These are phyloP conservation scores for Macaranga tanarius DNA, from an alignment of 441 rosid genomes.

Conservation along the genomic window DNA sequence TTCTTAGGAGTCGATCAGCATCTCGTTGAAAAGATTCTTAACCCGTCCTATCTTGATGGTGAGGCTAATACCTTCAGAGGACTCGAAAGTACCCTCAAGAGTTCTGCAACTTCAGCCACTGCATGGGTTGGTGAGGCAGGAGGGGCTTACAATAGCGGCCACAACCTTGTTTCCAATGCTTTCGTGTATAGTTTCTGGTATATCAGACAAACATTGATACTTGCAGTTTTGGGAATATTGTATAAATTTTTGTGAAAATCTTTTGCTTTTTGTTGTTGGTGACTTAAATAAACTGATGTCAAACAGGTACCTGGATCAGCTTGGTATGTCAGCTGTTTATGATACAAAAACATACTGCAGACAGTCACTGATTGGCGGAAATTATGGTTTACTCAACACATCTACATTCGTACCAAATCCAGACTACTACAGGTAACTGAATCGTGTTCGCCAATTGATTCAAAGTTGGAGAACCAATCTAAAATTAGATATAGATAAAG, in stretches of 20 bases:
- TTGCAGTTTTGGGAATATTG: slow-evolving; percentile 67
- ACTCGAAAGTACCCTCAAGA: slow-evolving; percentile 51
- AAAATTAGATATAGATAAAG: background rate
- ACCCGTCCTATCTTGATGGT: slow-evolving; percentile 68
- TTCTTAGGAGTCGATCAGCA: slow-evolving; percentile 67
- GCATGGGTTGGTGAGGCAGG: slow-evolving; percentile 99
- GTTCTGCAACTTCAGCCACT: slow-evolving; percentile 50
- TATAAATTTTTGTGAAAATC: background rate
- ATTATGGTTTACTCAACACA: slow-evolving; percentile 82
- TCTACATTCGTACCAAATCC: slow-evolving; percentile 84
- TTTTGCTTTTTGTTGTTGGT: background rate
- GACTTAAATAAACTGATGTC: slow-evolving; percentile 6
- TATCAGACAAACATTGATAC: background rate
- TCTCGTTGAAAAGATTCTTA: slow-evolving; percentile 74
- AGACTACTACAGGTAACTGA: slow-evolving; percentile 62
- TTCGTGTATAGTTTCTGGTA: slow-evolving; percentile 97
- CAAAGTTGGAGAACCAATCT: no score
- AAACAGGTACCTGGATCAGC: slow-evolving; percentile 93
- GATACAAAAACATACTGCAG: slow-evolving; percentile 91
- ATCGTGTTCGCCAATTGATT: background rate
- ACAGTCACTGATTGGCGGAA: slow-evolving; percentile 88
- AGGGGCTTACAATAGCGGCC: slow-evolving; percentile 97
- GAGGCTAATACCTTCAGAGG: slow-evolving; percentile 51
- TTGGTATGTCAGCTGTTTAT: slow-evolving; percentile 70
- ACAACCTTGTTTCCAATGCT: slow-evolving; percentile 70